Evolutionary conservation across 331 rosid genomes (phyloP).

Genomic region (Pyrus hybrid): DNA sequence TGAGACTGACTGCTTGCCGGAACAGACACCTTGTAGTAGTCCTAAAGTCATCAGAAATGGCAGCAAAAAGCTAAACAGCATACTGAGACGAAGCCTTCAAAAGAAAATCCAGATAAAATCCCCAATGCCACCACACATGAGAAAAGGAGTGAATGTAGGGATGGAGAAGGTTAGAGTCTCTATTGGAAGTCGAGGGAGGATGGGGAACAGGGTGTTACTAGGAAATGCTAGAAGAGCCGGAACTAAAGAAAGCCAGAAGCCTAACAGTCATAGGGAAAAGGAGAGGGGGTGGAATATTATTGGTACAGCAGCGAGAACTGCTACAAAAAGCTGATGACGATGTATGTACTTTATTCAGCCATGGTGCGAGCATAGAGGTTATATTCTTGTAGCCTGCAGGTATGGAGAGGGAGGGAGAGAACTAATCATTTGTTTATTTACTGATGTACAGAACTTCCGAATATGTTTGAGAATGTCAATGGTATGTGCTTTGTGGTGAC

Average conservation of each 20-base stretch:
- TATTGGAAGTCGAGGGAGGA: constrained; percentile 69
- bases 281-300: constrained; percentile 75
- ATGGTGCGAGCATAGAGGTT: background rate
- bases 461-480: background rate
- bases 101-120: constrained; percentile 55
- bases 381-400: constrained; percentile 10
- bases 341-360: background rate
- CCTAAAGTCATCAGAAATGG: constrained; percentile 59
- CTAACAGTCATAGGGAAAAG: constrained; percentile 57
- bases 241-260: constrained; percentile 55
- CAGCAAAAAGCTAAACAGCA: constrained; percentile 47
- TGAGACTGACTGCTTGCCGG: constrained; percentile 35
- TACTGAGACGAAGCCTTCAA: constrained; percentile 62
- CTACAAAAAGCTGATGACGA: background rate
- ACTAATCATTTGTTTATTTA: constrained; percentile 11
- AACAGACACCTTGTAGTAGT: constrained; percentile 55
- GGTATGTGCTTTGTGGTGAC: background rate
- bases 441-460: background rate
- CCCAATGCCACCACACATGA: constrained; percentile 56
- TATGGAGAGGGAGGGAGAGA: background rate
- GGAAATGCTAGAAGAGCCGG: constrained; percentile 51
- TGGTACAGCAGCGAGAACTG: constrained; percentile 37
- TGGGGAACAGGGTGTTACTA: constrained; percentile 42
- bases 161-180: constrained; percentile 87
- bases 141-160: constrained; percentile 69